Conservation (phyloP, 495 filamentous ascomycete genomes). For the Penicillium manginii region DNA sequence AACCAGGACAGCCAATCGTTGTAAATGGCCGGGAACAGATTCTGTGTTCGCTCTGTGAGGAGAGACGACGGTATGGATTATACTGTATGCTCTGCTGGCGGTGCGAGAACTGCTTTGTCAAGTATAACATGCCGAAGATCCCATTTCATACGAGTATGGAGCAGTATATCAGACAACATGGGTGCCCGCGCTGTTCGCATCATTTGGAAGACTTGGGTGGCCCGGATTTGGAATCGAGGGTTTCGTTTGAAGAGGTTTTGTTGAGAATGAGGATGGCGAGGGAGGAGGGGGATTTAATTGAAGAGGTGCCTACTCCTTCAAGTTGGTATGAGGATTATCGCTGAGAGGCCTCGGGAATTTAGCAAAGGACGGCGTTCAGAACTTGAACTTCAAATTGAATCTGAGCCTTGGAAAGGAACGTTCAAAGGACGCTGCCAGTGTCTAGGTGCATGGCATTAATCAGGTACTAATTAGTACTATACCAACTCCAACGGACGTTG, state of each 20-base stretch:
- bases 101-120: slow-evolving; percentile 7
- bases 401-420: too few relatives aligned
- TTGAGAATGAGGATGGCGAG: neutral
- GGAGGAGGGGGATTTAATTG: neutral
- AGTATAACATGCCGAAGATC: neutral
- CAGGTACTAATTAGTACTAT: too few relatives aligned
- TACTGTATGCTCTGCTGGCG: slow-evolving; percentile 10
- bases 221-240: neutral
- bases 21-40: slow-evolving; percentile 2
- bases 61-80: slow-evolving; percentile 7
- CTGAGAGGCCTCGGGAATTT: neutral
- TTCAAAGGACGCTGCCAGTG: too few relatives aligned
- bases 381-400: too few relatives aligned
- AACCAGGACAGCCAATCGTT: slow-evolving; percentile 5
- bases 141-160: slow-evolving; percentile 3
- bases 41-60: slow-evolving; percentile 3
- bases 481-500: neutral
- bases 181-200: slow-evolving; percentile 8
- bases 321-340: slow-evolving; percentile 7
- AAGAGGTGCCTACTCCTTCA: neutral
- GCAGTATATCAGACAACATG: slow-evolving; percentile 4
- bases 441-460: too few relatives aligned
- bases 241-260: neutral
- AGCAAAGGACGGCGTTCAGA: too few relatives aligned
- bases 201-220: slow-evolving; percentile 2